These are phyloP conservation scores for Jatropha curcas DNA, from an alignment of 345 rosid genomes.

Conservation along the genomic window DNA sequence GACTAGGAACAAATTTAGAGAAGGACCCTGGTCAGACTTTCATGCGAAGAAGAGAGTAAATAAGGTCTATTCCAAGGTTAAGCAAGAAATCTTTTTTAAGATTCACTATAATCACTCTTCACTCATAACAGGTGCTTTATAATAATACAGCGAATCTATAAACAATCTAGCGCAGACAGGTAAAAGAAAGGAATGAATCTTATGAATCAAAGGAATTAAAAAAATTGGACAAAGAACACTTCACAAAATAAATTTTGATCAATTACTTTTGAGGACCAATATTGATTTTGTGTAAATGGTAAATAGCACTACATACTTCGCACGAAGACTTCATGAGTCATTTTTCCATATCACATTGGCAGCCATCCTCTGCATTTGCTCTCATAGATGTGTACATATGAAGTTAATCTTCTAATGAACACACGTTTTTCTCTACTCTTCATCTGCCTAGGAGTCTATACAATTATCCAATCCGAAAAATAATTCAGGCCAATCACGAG, in stretches of 20 bases:
- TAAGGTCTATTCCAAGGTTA: too few species aligned
- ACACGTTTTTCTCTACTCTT: too few species aligned
- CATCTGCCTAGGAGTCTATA: too few species aligned
- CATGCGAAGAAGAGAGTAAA: not conserved
- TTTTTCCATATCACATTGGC: too few species aligned
- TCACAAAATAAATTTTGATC: not conserved
- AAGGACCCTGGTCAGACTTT: not conserved
- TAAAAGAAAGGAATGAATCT: not conserved
- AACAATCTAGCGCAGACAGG: not conserved
- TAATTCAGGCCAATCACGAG: too few species aligned
- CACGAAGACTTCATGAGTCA: too few species aligned
- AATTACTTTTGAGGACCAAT: not conserved
- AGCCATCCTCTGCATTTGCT: too few species aligned
- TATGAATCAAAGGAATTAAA: not conserved
- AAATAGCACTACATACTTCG: conserved; percentile 51
- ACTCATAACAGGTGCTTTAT: not conserved
- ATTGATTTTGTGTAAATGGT: not conserved
- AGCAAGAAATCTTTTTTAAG: not conserved
- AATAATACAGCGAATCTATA: not conserved
- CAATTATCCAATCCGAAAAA: too few species aligned
- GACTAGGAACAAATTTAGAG: too few species aligned
- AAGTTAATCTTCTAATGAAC: too few species aligned
- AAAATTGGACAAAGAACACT: not conserved
- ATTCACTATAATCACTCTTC: too few species aligned
- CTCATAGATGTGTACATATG: too few species aligned